These are phyloP conservation scores for Epithemia pelagica DNA, from an alignment of 108 stramenopile genomes.

Conservation along the genomic window DNA sequence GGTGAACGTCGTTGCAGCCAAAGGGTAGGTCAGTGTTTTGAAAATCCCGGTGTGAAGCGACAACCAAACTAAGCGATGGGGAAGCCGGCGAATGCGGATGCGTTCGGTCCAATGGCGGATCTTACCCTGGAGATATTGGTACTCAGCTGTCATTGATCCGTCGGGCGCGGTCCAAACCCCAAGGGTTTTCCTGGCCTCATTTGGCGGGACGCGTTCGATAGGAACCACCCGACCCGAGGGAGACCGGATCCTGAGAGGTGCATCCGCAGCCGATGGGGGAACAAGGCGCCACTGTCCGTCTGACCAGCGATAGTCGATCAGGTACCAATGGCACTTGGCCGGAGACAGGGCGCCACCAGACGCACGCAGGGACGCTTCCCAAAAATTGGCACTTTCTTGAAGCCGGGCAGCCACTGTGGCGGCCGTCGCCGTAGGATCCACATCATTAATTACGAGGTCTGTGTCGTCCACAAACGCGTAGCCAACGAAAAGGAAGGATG, in stretches of 20 bases:
- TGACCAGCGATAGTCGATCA: background rate
- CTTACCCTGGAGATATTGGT: background rate
- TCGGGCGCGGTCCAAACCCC: background rate
- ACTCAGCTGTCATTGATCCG: background rate
- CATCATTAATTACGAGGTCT: slow-evolving; percentile 6
- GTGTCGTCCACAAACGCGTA: slow-evolving; percentile 29
- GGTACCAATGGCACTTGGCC: background rate
- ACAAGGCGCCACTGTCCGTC: background rate
- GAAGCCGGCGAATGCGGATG: background rate
- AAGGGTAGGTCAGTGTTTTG: background rate
- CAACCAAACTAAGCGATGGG: background rate
- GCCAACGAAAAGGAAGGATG: slow-evolving; percentile 2
- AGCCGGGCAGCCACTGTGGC: background rate
- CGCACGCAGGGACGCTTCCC: background rate
- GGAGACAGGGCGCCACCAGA: background rate
- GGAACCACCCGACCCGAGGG: background rate
- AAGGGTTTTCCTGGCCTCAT: background rate
- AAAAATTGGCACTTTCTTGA: background rate
- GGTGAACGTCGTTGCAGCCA: background rate
- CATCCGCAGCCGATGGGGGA: no score
- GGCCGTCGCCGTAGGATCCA: background rate
- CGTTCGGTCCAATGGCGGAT: slow-evolving; percentile 1
- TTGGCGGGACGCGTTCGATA: background rate
- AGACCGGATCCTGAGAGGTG: background rate
- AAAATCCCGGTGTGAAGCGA: background rate